Evolutionary conservation across 345 rosid species (phyloP), one percentile per base, ranked within the genome.

Genomic region (Trapa bicornis): DNA sequence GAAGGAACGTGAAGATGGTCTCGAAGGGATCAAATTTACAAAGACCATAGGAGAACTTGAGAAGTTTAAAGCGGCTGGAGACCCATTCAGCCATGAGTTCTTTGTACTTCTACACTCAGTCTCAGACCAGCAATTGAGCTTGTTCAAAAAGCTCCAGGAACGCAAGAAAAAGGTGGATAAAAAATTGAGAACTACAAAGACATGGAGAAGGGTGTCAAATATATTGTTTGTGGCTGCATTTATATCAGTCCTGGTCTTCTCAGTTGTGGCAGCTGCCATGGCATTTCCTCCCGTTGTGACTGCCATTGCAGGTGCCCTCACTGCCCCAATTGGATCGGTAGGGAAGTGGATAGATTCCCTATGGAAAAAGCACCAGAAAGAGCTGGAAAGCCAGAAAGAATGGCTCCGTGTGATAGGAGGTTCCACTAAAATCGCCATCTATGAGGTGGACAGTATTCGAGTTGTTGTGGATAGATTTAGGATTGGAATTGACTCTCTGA

Each of bases 251-350:
- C 70, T 90, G 77, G 81, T 88, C 50, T 78, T 90, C 77, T 87
- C 98, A 0, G 96, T 93, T 22, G 94, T 88, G 72, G 97, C 98
- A 45, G 97, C 91, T 39, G 88, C 96, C 0, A 69, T 88, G 50
- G 78, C 92, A 38, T 89, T 86, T 5, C 97, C 88, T 0, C 92
- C 94, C 11, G 80, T 90, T 11, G 77, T 85, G 12, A 79, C 76
- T 3, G 95, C 97, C 65, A 64, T 90, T 62, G 87, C 89, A 0
- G 85, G 85, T 61, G 98, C 86, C 11, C 52, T 93, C 68, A 68
- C 91, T 9, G 85, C 80, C 68, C 94, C 98, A 0, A 73, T 86
- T 7, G 95, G 91, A 38, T 75, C 95, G 0, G 74, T 80, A 17
- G 97, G 98, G 10, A 88, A 82, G 74, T 93, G 98, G 98, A 83